Base-by-base conservation (phyloP, 805 yeast species). In the Candida schatavii region DNA sequence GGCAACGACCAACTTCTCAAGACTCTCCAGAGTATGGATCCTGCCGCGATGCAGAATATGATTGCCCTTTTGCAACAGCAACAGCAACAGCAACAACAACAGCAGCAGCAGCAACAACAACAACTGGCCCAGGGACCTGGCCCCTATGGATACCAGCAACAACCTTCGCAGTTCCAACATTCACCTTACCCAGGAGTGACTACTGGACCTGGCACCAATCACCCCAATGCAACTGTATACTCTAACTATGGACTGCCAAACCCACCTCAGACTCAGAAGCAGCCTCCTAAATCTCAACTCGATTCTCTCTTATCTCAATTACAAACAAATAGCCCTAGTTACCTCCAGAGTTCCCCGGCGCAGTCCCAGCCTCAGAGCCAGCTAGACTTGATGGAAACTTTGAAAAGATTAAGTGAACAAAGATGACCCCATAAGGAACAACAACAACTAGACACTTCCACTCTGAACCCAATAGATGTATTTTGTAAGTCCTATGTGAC, bases 381-480 rank as follows among this genome's bases (percentile, higher is more conserved):
- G 2, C 60, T 50, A 41, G 46, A 59, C 10, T 49, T 66, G 39
- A 57, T 64, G 66, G 71, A 67, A 11, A 66, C 70, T 31, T 59
- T 66, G 40, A 61, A 70, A 5, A 53, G 68, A 43, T 56, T 66
- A 45, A 59, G 61, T 36, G 56, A 61, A 41, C 62, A 62, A 47
- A 58, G 53, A 42, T 35, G 22, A 26, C 13, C 36, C 32, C n/a
- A n/a, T n/a, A n/a, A n/a, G n/a, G n/a, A n/a, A n/a, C n/a, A n/a
- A n/a, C n/a, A n/a, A n/a, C n/a, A n/a, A n/a, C n/a, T n/a, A n/a
- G n/a, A n/a, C n/a, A n/a, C n/a, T n/a, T n/a, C n/a, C n/a, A n/a
- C n/a, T n/a, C n/a, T n/a, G n/a, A n/a, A n/a, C n/a, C n/a, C n/a
- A n/a, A n/a, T n/a, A n/a, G n/a, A n/a, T n/a, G n/a, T n/a, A n/a